A percentile compares a stretch with the other conserved stretches of the same genome.
These are phyloP conservation scores for Alternaria sp. DNA, from an alignment of 2,329 filamentous ascomycete genomes.

Conservation along the genomic window DNA sequence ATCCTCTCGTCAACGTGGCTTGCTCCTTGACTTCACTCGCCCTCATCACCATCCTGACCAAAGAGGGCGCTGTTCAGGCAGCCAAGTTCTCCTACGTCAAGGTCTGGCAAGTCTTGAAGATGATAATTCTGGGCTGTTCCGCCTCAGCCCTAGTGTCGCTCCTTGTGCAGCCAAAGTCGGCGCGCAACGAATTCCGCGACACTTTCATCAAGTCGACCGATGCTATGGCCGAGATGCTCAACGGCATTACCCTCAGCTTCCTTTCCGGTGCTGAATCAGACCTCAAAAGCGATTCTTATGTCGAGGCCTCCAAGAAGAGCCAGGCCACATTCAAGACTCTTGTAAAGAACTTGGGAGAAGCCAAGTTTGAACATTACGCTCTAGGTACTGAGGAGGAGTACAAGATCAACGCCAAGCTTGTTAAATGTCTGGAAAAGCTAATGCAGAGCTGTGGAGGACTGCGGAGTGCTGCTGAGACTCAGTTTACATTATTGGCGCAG, in stretches of 20 bases:
- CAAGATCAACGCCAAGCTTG: conserved; percentile 77
- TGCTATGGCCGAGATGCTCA: conserved; percentile 80
- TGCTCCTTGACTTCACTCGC: conserved; percentile 87
- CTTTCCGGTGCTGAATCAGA: conserved; percentile 83
- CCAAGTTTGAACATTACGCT: conserved; percentile 88
- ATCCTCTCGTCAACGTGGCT: conserved; percentile 78
- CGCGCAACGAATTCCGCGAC: conserved; percentile 74
- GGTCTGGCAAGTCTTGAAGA: conserved; percentile 72
- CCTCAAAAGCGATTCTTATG: conserved; percentile 71
- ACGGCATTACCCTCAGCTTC: conserved; percentile 82
- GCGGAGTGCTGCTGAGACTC: conserved; percentile 85
- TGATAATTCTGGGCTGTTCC: conserved; percentile 65
- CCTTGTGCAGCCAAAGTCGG: conserved; percentile 79
- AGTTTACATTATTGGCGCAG: conserved; percentile 84
- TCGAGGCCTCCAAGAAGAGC: conserved; percentile 69
- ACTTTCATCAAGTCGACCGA: conserved; percentile 78
- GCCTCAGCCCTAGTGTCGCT: conserved; percentile 65
- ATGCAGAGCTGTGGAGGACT: conserved; percentile 90
- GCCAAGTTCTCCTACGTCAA: conserved; percentile 84
- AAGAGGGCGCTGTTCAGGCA: conserved; percentile 85
- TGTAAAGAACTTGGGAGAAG: conserved; percentile 80
- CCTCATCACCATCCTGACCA: conserved; percentile 88
- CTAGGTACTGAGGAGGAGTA: conserved; percentile 82
- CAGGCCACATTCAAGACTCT: conserved; percentile 73
- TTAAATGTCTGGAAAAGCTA: conserved; percentile 83